These are phyloP conservation scores for Populus tomentosa DNA, from an alignment of 441 rosid species.

Conservation along the genomic window DNA sequence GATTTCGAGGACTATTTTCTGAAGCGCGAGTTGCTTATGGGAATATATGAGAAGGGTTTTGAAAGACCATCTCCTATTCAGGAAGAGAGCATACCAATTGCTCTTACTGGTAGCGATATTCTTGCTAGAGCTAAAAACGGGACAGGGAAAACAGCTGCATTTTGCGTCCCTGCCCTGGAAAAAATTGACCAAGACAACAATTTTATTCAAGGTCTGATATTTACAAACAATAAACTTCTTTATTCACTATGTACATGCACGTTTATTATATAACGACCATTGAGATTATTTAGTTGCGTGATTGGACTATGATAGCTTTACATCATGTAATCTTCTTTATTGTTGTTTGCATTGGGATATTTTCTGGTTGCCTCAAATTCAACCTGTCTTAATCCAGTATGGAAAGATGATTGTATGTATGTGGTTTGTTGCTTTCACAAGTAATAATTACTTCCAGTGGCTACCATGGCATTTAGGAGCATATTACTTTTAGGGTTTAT, in stretches of 20 bases:
- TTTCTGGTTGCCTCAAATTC: not conserved
- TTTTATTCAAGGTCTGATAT: constrained; percentile 73
- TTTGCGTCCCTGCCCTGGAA: constrained; percentile 95
- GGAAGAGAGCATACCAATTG: constrained; percentile 99
- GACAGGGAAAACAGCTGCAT: constrained; percentile 97
- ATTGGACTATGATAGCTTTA: not conserved
- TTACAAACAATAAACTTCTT: not conserved
- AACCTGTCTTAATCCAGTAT: not conserved
- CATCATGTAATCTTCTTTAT: not conserved
- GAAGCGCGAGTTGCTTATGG: constrained; percentile 96
- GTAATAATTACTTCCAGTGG: not conserved
- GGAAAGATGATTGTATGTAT: not conserved
- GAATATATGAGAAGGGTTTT: constrained; percentile 96
- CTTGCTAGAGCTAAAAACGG: constrained; percentile 99
- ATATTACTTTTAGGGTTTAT: not conserved
- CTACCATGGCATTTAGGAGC: not conserved
- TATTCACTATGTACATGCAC: not conserved
- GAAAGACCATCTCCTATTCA: constrained; percentile 99
- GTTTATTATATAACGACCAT: not conserved
- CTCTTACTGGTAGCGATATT: constrained; percentile 95
- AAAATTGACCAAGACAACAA: constrained; percentile 95
- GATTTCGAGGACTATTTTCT: constrained; percentile 97
- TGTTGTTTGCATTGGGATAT: not conserved
- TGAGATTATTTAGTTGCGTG: not conserved
- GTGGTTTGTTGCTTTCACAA: not conserved